Conservation (phyloP, 805 yeast genomes). For the Pichia deserticola region DNA sequence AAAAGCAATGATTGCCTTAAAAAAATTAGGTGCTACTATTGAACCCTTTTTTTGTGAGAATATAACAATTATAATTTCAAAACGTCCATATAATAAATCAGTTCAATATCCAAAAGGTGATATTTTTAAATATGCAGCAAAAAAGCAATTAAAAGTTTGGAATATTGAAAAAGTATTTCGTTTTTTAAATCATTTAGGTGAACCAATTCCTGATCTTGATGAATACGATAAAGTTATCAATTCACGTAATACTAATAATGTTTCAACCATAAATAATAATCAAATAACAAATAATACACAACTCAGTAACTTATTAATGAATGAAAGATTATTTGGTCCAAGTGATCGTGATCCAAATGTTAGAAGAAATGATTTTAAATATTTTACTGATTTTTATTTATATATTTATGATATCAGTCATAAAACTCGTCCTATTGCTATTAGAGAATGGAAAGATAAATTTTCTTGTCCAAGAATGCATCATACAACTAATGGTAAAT, state of each 20-base stretch:
- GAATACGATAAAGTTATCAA: background rate
- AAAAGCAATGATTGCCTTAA: conserved; percentile 28
- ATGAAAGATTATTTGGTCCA: conserved; percentile 82
- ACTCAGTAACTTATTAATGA: conserved; percentile 60
- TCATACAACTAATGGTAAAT: conserved; percentile 62
- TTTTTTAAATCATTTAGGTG: conserved; percentile 62
- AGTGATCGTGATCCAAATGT: conserved; percentile 85
- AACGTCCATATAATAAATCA: conserved; percentile 40
- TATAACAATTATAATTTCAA: conserved; percentile 73
- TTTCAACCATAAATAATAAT: background rate
- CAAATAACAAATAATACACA: conserved; percentile 12
- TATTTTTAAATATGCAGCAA: conserved; percentile 56
- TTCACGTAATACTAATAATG: background rate
- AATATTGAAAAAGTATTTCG: conserved; percentile 76
- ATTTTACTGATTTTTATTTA: conserved; percentile 67
- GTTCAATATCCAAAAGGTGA: conserved; percentile 46
- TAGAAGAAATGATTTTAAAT: conserved; percentile 74
- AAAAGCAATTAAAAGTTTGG: conserved; percentile 74
- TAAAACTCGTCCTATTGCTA: conserved; percentile 69
- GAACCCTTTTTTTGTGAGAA: conserved; percentile 52
- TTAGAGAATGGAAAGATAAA: conserved; percentile 65
- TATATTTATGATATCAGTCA: conserved; percentile 77
- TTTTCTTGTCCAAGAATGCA: conserved; percentile 51
- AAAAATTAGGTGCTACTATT: conserved; percentile 47
- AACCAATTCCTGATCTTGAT: conserved; percentile 19